phyloP scores from a whole-genome alignment of 2,329 filamentous ascomycete species.

The Beauveria rudraprayagi region DNA sequence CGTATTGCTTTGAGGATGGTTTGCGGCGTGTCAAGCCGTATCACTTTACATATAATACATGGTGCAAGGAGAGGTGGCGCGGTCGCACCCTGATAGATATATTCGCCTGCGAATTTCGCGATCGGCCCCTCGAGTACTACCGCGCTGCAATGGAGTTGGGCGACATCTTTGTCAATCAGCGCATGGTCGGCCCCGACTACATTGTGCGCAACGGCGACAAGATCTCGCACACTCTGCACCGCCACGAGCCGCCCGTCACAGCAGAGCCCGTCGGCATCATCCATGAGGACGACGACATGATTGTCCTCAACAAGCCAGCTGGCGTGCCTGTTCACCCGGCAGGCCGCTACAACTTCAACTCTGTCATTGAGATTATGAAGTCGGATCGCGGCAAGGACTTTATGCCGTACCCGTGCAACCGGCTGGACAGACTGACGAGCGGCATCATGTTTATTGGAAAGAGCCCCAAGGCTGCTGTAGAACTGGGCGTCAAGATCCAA shows the following conservation, averaged over 20 bases:
- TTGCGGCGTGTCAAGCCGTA: conserved; percentile 80
- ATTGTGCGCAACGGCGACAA: conserved; percentile 81
- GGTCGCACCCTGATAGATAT: conserved; percentile 75
- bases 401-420: conserved; percentile 67
- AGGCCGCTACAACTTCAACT: conserved; percentile 93
- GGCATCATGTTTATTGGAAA: conserved; percentile 99
- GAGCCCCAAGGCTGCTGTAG: conserved; percentile 68
- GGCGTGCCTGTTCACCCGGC: conserved; percentile 93
- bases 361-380: conserved; percentile 86
- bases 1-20: conserved; percentile 78
- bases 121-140: conserved; percentile 82
- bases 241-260: conserved; percentile 90
- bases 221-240: conserved; percentile 86
- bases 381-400: conserved; percentile 55
- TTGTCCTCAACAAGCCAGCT: conserved; percentile 94
- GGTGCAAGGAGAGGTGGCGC: conserved; percentile 89
- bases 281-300: conserved; percentile 85
- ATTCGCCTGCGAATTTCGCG: conserved; percentile 85
- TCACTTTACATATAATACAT: conserved; percentile 90
- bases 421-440: conserved; percentile 88
- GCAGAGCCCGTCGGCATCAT: conserved; percentile 71
- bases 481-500: conserved; percentile 67
- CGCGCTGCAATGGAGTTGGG: conserved; percentile 73
- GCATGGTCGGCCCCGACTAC: conserved; percentile 57
- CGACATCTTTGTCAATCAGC: conserved; percentile 71